These are phyloP conservation scores for Catharanthus roseus DNA, from an alignment of 257 asterid species.

Conservation along the genomic window DNA sequence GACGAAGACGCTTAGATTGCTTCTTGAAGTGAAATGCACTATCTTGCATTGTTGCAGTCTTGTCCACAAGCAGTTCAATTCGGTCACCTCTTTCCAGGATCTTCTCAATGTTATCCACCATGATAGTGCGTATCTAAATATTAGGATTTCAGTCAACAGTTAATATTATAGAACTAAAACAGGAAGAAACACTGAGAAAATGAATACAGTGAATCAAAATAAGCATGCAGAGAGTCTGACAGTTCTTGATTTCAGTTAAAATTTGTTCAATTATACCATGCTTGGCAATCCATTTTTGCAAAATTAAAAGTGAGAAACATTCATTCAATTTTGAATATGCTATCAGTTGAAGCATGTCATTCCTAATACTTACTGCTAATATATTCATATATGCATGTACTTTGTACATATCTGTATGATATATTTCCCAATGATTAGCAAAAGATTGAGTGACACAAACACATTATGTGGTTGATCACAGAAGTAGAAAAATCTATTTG, in stretches of 20 bases:
- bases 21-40: constrained; percentile 93
- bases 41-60: constrained; percentile 98
- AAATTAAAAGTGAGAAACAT: constrained; percentile 1
- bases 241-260: neutral
- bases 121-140: constrained; percentile 80
- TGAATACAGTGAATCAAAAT: neutral
- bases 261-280: neutral
- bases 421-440: neutral
- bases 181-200: neutral
- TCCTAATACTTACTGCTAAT: neutral
- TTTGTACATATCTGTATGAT: neutral
- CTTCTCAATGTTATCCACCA: constrained; percentile 98
- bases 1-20: constrained; percentile 91
- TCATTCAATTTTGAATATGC: neutral
- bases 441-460: neutral
- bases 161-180: constrained; percentile 3
- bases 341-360: neutral
- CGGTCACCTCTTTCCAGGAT: constrained; percentile 94
- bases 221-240: neutral
- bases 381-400: neutral
- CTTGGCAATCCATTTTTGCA: neutral
- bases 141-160: constrained; percentile 17
- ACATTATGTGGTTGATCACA: no score
- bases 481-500: no score
- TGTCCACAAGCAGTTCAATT: constrained; percentile 96